Evolutionary conservation across 2,329 filamentous ascomycete genomes (phyloP).

Genomic region (Myriosclerotinia scirpicola): DNA sequence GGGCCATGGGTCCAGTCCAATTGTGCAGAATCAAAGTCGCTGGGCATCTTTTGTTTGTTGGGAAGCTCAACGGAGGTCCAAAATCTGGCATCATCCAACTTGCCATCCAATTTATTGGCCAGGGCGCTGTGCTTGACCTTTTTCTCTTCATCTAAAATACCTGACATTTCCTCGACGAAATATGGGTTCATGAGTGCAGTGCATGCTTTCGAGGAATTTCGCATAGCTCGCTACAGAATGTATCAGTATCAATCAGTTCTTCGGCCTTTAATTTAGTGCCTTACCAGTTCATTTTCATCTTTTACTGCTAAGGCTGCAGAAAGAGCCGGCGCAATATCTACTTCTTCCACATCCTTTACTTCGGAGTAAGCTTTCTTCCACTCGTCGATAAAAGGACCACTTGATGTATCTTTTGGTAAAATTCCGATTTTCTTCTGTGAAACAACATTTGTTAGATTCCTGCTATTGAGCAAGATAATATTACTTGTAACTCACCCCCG

Average conservation of each 20-base stretch:
- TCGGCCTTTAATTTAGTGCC: conserved; percentile 24
- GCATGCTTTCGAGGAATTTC: conserved; percentile 90
- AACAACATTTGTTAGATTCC: conserved; percentile 25
- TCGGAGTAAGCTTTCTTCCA: conserved; percentile 84
- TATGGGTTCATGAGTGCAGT: conserved; percentile 94
- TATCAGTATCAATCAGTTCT: conserved; percentile 19
- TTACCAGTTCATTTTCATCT: conserved; percentile 83
- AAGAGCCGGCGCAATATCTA: conserved; percentile 79
- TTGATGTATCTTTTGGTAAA: conserved; percentile 78
- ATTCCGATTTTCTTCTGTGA: conserved; percentile 83
- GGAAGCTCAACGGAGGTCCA: conserved; percentile 77
- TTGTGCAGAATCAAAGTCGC: conserved; percentile 82
- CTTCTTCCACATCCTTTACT: conserved; percentile 82
- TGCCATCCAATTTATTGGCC: conserved; percentile 83
- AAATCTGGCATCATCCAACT: conserved; percentile 91
- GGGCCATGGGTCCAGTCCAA: conserved; percentile 94
- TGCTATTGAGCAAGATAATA: background rate
- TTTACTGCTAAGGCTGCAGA: conserved; percentile 85
- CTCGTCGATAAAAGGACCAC: conserved; percentile 89
- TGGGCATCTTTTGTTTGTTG: conserved; percentile 72
- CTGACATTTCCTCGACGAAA: conserved; percentile 98
- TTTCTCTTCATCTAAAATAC: conserved; percentile 92
- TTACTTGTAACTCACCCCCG: conserved; percentile 65
- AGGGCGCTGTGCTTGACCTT: conserved; percentile 89
- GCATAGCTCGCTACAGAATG: conserved; percentile 69